phyloP scores from a whole-genome alignment of 768 basidiomycete genomes.

The Tubosaeta sp. region DNA sequence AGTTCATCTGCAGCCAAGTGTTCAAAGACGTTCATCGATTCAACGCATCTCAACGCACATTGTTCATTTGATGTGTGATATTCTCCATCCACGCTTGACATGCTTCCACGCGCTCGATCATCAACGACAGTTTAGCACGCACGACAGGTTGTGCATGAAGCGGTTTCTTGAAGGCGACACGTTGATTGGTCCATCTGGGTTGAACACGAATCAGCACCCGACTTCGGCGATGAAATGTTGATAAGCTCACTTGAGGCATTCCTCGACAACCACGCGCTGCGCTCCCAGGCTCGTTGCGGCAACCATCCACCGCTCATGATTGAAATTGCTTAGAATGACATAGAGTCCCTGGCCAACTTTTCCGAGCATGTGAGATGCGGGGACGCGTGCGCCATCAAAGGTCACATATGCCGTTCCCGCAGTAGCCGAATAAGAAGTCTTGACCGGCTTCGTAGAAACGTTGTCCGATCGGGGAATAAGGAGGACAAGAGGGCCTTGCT shows the following conservation, averaged over 20 bases:
- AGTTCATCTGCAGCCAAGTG: constrained; percentile 61
- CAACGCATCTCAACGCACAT: constrained; percentile 41
- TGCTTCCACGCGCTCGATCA: constrained; percentile 88
- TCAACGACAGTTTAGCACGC: constrained; percentile 77
- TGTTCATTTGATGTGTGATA: constrained; percentile 90
- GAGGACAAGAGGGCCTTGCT: constrained; percentile 74
- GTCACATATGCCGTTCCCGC: constrained; percentile 89
- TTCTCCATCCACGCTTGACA: constrained; percentile 88
- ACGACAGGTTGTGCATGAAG: constrained; percentile 81
- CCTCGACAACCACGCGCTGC: constrained; percentile 81
- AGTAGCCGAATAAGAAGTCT: constrained; percentile 87
- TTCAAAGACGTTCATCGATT: background rate
- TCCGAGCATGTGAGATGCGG: constrained; percentile 84
- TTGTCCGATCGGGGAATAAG: constrained; percentile 67
- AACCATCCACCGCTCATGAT: constrained; percentile 91
- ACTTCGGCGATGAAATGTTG: background rate
- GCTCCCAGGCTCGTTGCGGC: constrained; percentile 63
- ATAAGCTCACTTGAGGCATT: constrained; percentile 70
- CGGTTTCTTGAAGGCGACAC: constrained; percentile 88
- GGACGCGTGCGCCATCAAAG: constrained; percentile 80
- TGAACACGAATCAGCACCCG: constrained; percentile 1
- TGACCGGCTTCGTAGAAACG: constrained; percentile 83
- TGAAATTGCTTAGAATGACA: constrained; percentile 81
- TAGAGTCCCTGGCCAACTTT: constrained; percentile 79
- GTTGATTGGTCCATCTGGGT: constrained; percentile 79